Evolutionary conservation across 805 yeast genomes (phyloP).

Genomic region (Saccharomycopsis selenospora): DNA sequence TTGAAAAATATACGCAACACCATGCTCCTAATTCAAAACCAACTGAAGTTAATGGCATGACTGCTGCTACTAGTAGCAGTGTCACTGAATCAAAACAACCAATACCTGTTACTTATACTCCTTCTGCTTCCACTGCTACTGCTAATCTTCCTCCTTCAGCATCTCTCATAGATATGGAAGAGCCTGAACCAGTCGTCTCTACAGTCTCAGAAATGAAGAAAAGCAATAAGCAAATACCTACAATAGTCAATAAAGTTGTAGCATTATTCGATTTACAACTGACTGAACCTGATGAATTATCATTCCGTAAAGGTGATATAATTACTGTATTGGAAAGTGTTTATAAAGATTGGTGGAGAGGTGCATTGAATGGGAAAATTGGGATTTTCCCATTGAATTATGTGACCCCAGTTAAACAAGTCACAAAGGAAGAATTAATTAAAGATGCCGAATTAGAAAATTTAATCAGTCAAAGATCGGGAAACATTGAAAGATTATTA

Average conservation of each 20-base stretch:
- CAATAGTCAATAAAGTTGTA: conserved; percentile 55
- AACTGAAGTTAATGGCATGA: no score
- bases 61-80: no score
- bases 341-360: conserved; percentile 93
- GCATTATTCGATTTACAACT: conserved; percentile 79
- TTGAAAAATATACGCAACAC: conserved; percentile 20
- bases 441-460: conserved; percentile 44
- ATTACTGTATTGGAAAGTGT: conserved; percentile 81
- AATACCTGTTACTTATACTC: no score
- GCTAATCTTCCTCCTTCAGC: no score
- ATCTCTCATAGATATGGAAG: no score
- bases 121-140: no score
- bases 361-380: conserved; percentile 65
- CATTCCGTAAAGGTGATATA: conserved; percentile 79
- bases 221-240: conserved; percentile 19
- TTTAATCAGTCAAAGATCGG: conserved; percentile 42
- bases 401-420: conserved; percentile 67
- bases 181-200: no score
- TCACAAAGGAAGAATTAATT: conserved; percentile 50
- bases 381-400: conserved; percentile 92
- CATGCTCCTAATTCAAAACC: no score
- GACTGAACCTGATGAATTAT: conserved; percentile 76
- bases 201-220: conserved; percentile 16
- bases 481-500: conserved; percentile 66
- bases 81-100: no score